phyloP scores from a whole-genome alignment of 2,329 filamentous ascomycete genomes.

The Ambrosiella cleistominuta region DNA sequence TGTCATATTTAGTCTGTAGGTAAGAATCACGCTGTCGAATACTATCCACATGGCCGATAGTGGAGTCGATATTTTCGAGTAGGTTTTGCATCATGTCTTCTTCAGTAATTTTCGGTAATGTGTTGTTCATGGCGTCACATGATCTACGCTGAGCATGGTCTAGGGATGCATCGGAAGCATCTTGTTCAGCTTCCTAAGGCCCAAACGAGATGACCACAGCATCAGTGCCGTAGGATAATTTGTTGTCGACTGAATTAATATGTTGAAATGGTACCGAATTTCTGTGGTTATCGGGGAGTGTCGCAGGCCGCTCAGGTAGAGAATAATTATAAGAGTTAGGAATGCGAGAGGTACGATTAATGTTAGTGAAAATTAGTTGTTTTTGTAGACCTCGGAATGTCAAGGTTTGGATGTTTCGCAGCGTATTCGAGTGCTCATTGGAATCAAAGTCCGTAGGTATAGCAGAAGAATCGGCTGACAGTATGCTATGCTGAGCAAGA shows the following conservation, averaged over 20 bases:
- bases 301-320: neutral
- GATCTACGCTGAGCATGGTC: too few species aligned
- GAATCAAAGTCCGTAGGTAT: neutral
- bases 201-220: neutral
- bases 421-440: neutral
- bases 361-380: neutral
- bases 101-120: neutral
- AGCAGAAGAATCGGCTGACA: neutral
- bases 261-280: neutral
- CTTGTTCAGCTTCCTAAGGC: neutral
- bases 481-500: slow-evolving; percentile 1
- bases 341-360: neutral
- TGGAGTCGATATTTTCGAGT: neutral
- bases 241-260: neutral
- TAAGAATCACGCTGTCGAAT: neutral
- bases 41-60: neutral
- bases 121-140: neutral
- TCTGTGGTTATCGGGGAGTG: neutral
- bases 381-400: neutral
- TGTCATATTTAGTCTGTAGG: neutral
- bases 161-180: neutral
- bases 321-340: neutral
- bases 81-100: neutral
- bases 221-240: neutral
- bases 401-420: too few species aligned